Evolutionary conservation across 208 protist genomes (phyloP), one percentile per base, ranked within the genome.

Genomic region (Acanthamoeba royreba): DNA sequence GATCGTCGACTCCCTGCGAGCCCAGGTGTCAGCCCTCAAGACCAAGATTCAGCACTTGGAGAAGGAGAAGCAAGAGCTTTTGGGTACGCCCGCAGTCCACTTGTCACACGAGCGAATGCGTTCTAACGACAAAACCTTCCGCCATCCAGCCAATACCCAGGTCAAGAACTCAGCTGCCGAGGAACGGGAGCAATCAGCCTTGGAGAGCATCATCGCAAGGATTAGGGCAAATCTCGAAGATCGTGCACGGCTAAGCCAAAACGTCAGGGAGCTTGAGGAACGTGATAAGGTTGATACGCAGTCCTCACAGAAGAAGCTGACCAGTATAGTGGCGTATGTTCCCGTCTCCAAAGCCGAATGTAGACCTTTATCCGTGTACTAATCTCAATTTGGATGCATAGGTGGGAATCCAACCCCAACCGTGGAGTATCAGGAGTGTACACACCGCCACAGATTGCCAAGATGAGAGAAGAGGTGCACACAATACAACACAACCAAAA

Each of bases 1-100:
- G 15, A 97, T 98, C 33, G 97, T 98, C 43, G 92, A 93, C 40
- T 91, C 95, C 8, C 86, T 98, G 33, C 83, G 95, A 9, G 63
- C 85, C 0, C 96, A 98, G 85, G 83, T 97, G 1, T 55, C 46
- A 22, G 46, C 35, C 19, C 74, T 93, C 52, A 93, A 93, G 72
- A 85, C 38, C 11, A 58, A 93, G 90, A 25, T 93, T 17, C 31
- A 38, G 42, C 49, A 49, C 17, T 46, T 89, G 46, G 81, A 89
- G 28, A 66, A 46, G 46, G 81, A 89, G 49, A 58, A 66, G 25
- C 49, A 89, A 28, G 49, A 89, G 22, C 38, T 89, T 35, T 35
- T 89, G 0, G 81, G 81, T 89, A 66, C 33, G 49, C 53, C 35
- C 28, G n/a, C 5, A 9, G 5, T 63, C 25, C 2, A 22, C 33